Percentiles rank a stretch among this genome's conserved stretches.
Conservation (phyloP, 1,284 basidiomycete genomes). For the Porphyrellus sp. region DNA sequence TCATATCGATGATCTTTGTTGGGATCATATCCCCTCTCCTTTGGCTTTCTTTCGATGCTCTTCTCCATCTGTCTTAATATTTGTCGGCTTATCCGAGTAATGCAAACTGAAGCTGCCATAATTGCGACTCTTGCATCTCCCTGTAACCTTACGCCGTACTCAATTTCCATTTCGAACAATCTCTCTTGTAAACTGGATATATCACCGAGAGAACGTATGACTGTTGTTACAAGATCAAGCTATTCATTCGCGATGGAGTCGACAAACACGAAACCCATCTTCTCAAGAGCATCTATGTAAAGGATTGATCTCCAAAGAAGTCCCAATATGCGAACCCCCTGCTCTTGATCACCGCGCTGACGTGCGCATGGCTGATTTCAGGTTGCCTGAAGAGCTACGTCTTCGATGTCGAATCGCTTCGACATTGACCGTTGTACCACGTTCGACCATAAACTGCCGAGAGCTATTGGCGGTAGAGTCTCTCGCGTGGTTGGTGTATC, state of each 20-base stretch:
- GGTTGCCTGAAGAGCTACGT: slow-evolving; percentile 30
- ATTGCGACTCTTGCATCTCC: slow-evolving; percentile 20
- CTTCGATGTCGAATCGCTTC: slow-evolving; percentile 30
- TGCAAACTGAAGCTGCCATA: slow-evolving; percentile 26
- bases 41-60: slow-evolving; percentile 13
- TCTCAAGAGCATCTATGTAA: slow-evolving; percentile 14
- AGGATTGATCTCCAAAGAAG: slow-evolving; percentile 1
- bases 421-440: slow-evolving; percentile 28
- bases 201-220: slow-evolving; percentile 12
- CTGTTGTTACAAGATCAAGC: slow-evolving; percentile 31
- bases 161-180: slow-evolving; percentile 17
- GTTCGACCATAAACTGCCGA: slow-evolving; percentile 32
- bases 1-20: slow-evolving; percentile 24
- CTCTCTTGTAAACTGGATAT: slow-evolving; percentile 18
- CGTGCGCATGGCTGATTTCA: slow-evolving; percentile 34
- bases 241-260: slow-evolving; percentile 7
- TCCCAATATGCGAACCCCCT: not conserved
- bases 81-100: slow-evolving; percentile 24
- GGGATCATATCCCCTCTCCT: slow-evolving; percentile 1
- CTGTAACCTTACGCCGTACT: slow-evolving; percentile 28
- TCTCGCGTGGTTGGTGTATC: slow-evolving; percentile 33
- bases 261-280: slow-evolving; percentile 1
- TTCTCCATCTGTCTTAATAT: slow-evolving; percentile 17
- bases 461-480: slow-evolving; percentile 15
- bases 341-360: slow-evolving; percentile 23